Evolutionary conservation across 164 flowering plant species (phyloP).

Genomic region (Paratinospora sagittata): DNA sequence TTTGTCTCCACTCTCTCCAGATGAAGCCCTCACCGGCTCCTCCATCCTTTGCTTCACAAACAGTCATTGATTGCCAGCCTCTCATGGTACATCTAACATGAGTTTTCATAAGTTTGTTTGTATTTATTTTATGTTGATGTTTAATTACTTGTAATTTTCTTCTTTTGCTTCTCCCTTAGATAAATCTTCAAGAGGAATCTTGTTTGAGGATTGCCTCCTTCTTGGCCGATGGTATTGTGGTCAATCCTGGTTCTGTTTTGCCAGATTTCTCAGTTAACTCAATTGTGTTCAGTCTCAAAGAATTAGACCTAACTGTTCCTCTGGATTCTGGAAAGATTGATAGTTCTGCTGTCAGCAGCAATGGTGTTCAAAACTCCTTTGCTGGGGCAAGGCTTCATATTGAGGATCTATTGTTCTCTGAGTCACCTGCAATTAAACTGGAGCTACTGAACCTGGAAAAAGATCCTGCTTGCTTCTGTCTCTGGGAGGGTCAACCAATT

Average conservation of each 20-base stretch:
- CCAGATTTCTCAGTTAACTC: constrained; percentile 88
- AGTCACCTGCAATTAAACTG: constrained; percentile 59
- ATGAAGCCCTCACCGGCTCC: constrained; percentile 78
- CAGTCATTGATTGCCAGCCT: constrained; percentile 79
- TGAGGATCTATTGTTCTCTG: constrained; percentile 51
- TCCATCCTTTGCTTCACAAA: constrained; percentile 73
- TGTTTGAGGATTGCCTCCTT: constrained; percentile 87
- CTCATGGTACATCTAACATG: constrained; percentile 49
- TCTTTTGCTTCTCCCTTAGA: constrained; percentile 34
- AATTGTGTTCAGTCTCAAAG: constrained; percentile 52
- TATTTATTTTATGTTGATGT: neutral
- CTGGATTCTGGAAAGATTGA: constrained; percentile 29
- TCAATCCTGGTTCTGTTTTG: constrained; percentile 63
- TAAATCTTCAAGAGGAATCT: constrained; percentile 92
- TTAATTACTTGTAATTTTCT: neutral
- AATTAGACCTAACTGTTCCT: constrained; percentile 71
- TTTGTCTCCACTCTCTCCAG: constrained; percentile 72
- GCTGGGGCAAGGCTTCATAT: constrained; percentile 89
- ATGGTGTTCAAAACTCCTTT: constrained; percentile 35
- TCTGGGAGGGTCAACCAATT: constrained; percentile 88
- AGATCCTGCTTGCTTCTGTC: constrained; percentile 93
- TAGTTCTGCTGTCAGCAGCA: constrained; percentile 11
- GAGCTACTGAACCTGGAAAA: constrained; percentile 70
- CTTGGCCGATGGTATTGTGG: constrained; percentile 86
- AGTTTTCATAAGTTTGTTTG: neutral